Base-by-base conservation (phyloP, 2,329 filamentous ascomycete genomes). In the Xylariaceae sp. region DNA sequence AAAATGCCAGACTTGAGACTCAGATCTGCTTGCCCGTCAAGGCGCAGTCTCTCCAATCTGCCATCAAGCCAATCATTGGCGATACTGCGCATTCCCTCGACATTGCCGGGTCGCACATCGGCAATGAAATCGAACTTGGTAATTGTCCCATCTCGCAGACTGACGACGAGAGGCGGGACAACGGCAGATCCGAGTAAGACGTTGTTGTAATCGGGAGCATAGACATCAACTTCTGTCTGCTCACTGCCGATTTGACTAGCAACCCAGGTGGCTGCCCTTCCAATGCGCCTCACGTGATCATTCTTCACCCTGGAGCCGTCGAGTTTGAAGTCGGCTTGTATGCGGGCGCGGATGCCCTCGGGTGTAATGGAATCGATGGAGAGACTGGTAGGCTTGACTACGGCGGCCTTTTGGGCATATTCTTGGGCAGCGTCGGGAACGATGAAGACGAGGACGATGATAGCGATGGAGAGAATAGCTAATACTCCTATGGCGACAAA, bases 1-100 rank as follows among this genome's bases (percentile, higher is more conserved):
- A 97, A 71, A 40, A 95, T 67, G 20, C 93, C 92, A 37, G 90
- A 87, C 64, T 83, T 89, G 45, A 97, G 68, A 23, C 76, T 75
- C 29, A 97, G 73, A 32, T 83, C 72, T 21, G 88, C 84, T 59
- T 84, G 85, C 35, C 86, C 92, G 44, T 83, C 75, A 12, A 97
- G 71, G 49, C 78, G 80, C 46, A 98, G 69, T 45, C 77, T 74
- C 10, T 82, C 77, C 47, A 97, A 71, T 43, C 81, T 83, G 32
- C 91, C 90, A 43, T 87, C 82, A 49, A 98, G 70, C 83, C 89
- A 97, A 64, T 95, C 86, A 63, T 93, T 89, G 37, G 88, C 89
- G 52, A 97, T 78, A 48, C 77, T 78, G 48, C 88, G 83, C 55
- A 96, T 82, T 5, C 83, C 85, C 44, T 90, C 82, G 12, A 88